Base-by-base conservation (phyloP, 2,329 filamentous ascomycete species). In the Eutypa lata region DNA sequence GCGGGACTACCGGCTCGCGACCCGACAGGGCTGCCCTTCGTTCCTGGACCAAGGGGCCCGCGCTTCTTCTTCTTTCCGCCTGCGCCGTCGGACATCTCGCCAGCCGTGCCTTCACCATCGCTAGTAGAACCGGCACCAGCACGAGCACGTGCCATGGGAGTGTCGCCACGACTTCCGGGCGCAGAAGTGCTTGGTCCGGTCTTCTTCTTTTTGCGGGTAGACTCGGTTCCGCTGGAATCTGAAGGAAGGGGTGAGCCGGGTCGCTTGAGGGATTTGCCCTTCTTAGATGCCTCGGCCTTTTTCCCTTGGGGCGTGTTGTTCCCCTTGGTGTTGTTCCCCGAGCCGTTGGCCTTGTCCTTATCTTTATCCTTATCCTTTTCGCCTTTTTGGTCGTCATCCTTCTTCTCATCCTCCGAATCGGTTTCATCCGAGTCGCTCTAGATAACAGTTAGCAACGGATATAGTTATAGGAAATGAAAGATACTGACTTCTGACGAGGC, bases 191-290 rank as follows among this genome's bases (percentile, higher is more conserved):
- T 54, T 14, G 59, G 54, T 2, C 72, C 71, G 56, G 83, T 80
- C 67, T 88, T 88, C 74, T 87, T 89, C 66, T 88, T 83, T 68
- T 94, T 91, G 59, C 88, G 87, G 22, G 86, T 84, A 1, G 90
- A 93, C 68, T 97, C 93, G 61, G 92, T 95, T 50, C 91, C 93
- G 68, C 91, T 96, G 10, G 91, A 91, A 68, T 97, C 93, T 2
- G 91, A 97, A 31, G 89, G 79, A 58, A 92, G 88, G 3, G 92
- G 91, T 16, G 91, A 96, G 18, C 91, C 91, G 31, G 90, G 82
- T 28, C 93, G 86, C 74, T 97, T 97, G 49, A 93, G 81, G 31
- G 78, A 79, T 65, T 84, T 86, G 62, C 71, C 70, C 66, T 83
- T 83, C 69, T 82, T 83, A 6, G 73, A 65, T 11, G 76, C 70